These are phyloP conservation scores for Uncinocarpus reesii DNA, from an alignment of 2,329 filamentous ascomycete genomes.

Conservation along the genomic window DNA sequence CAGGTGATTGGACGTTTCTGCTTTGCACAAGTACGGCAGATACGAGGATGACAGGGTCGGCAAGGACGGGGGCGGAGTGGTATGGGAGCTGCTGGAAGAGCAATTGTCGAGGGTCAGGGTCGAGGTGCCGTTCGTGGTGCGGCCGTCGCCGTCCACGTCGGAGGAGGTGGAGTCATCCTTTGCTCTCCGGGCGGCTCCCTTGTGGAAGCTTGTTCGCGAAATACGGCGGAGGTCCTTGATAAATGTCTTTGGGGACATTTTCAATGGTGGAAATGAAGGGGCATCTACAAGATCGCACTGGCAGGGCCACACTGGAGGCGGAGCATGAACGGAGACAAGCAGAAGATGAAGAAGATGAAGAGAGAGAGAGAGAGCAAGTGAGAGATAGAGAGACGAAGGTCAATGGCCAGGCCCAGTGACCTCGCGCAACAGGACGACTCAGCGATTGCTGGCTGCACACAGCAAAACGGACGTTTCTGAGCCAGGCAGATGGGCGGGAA, in stretches of 20 bases:
- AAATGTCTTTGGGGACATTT: slow-evolving; percentile 41
- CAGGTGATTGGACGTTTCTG: slow-evolving; percentile 23
- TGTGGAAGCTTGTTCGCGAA: slow-evolving; percentile 62
- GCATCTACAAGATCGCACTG: not conserved
- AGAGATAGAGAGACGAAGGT: no score
- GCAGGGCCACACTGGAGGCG: not conserved
- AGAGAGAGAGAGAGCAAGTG: not conserved
- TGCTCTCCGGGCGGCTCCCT: slow-evolving; percentile 19
- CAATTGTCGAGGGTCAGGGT: slow-evolving; percentile 52
- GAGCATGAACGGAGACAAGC: slow-evolving; percentile 1
- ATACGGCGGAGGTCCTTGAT: slow-evolving; percentile 67
- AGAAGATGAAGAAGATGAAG: not conserved
- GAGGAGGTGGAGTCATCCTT: not conserved
- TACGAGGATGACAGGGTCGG: slow-evolving; percentile 57
- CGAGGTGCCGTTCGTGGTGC: slow-evolving; percentile 12
- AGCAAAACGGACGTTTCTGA: no score
- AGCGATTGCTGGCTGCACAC: not conserved
- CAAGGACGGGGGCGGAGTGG: slow-evolving; percentile 64
- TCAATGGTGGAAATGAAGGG: not conserved
- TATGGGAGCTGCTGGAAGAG: slow-evolving; percentile 46
- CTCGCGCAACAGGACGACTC: not conserved
- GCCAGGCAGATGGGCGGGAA: no score
- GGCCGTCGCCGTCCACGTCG: slow-evolving; percentile 22
- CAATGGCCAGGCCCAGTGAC: not conserved
- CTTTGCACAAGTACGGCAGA: slow-evolving; percentile 41